A percentile compares a stretch with the other conserved stretches of the same genome.
phyloP scores from a whole-genome alignment of 1,284 basidiomycete species.

The Ganoderma resinaceum region DNA sequence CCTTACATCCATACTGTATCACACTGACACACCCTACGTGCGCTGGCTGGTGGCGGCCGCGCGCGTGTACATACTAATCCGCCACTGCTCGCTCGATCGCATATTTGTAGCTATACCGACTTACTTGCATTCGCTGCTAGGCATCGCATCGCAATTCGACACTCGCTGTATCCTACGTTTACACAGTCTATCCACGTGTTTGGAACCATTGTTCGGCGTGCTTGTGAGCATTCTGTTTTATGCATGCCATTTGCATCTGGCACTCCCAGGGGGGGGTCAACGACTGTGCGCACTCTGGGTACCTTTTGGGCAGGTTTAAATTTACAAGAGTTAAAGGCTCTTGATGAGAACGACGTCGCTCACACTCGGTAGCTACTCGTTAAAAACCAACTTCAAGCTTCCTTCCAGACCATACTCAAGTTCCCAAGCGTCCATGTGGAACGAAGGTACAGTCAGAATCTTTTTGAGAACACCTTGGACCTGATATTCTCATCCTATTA shows the following conservation, averaged over 20 bases:
- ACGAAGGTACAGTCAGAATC: background rate
- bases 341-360: background rate
- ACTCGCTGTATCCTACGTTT: slow-evolving; percentile 8
- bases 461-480: background rate
- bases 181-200: slow-evolving; percentile 1
- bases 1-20: slow-evolving; percentile 2
- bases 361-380: background rate
- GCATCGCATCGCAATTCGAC: slow-evolving; percentile 4
- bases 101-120: slow-evolving; percentile 8
- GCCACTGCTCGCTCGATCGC: background rate
- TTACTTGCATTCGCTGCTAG: slow-evolving; percentile 3
- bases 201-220: background rate
- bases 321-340: background rate
- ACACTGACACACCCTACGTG: background rate
- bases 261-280: too few relatives aligned
- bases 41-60: background rate
- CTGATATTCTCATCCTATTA: background rate
- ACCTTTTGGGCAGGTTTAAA: background rate
- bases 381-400: background rate
- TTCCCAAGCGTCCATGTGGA: background rate
- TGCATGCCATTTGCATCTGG: too few relatives aligned
- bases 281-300: background rate
- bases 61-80: background rate
- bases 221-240: background rate
- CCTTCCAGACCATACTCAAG: background rate